Evolutionary conservation across 768 basidiomycete genomes (phyloP).

Genomic region (Rhizopogon rudus): DNA sequence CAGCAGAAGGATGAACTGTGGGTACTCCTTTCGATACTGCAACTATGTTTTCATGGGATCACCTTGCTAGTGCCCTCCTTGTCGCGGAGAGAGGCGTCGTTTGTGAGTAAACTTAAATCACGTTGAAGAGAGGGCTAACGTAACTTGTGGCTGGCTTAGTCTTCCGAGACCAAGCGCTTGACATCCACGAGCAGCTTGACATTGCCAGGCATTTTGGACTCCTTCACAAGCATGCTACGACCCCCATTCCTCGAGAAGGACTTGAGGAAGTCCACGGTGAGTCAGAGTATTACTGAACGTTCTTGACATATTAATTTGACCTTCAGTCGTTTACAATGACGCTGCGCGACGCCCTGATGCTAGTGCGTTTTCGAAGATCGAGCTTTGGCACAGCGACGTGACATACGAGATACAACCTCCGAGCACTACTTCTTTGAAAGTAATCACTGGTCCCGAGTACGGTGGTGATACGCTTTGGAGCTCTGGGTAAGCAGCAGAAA

Average conservation of each 20-base stretch:
- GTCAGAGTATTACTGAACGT: constrained; percentile 10
- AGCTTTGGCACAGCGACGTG: constrained; percentile 83
- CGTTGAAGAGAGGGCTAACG: background rate
- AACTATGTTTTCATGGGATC: constrained; percentile 6
- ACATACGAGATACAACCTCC: constrained; percentile 83
- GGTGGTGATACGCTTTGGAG: constrained; percentile 83
- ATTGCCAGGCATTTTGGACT: constrained; percentile 68
- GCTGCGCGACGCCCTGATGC: constrained; percentile 57
- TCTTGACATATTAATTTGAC: constrained; percentile 4
- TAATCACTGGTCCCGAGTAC: constrained; percentile 62
- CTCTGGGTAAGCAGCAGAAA: constrained; percentile 50
- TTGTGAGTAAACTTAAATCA: constrained; percentile 39
- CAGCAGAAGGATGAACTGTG: constrained; percentile 78
- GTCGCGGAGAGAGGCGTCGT: constrained; percentile 75
- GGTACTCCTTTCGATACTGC: constrained; percentile 14
- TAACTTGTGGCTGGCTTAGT: constrained; percentile 35
- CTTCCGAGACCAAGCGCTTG: constrained; percentile 70
- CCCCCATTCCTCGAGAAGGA: constrained; percentile 67
- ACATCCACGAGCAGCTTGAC: constrained; percentile 65
- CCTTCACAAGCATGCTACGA: constrained; percentile 81
- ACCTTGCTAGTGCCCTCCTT: constrained; percentile 51
- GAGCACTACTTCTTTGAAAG: constrained; percentile 68
- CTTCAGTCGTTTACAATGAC: constrained; percentile 67
- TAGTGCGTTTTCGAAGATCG: constrained; percentile 63
- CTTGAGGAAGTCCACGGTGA: constrained; percentile 72